Conservation (phyloP, 1,139 yeast genomes). For the Chernovozyma sophiae-reginae region DNA sequence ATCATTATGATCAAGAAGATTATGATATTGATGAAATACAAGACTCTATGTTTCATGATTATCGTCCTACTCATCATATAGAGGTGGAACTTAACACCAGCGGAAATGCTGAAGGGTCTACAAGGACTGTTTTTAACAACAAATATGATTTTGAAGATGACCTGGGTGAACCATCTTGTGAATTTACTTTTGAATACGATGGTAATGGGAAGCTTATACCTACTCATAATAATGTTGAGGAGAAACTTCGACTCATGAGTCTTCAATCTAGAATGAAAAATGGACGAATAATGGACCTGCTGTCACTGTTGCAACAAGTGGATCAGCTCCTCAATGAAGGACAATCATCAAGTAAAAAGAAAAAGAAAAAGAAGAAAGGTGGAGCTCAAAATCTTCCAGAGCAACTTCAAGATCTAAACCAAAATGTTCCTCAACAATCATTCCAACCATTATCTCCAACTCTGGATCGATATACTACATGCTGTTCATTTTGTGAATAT, state of each 20-base stretch:
- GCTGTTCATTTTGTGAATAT: slow-evolving; percentile 60
- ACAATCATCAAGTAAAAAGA: slow-evolving; percentile 6
- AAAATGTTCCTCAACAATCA: no score
- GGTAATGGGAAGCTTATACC: slow-evolving; percentile 42
- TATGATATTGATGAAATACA: slow-evolving; percentile 37
- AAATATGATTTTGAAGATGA: slow-evolving; percentile 13
- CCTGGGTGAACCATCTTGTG: slow-evolving; percentile 35
- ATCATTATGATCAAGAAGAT: slow-evolving; percentile 25
- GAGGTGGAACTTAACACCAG: slow-evolving; percentile 39
- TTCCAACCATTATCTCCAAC: no score
- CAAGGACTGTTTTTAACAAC: slow-evolving; percentile 12
- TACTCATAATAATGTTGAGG: slow-evolving; percentile 38
- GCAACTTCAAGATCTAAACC: no score
- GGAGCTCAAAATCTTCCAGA: not conserved
- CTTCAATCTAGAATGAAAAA: slow-evolving; percentile 12
- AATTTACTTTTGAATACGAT: slow-evolving; percentile 44
- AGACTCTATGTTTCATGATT: slow-evolving; percentile 23
- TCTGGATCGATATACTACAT: no score
- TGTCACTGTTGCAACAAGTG: slow-evolving; percentile 6
- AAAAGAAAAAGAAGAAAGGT: slow-evolving; percentile 8
- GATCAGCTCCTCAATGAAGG: slow-evolving; percentile 13
- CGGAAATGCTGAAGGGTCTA: slow-evolving; percentile 18
- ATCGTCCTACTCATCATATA: slow-evolving; percentile 35
- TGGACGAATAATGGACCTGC: slow-evolving; percentile 3
- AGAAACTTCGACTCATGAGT: slow-evolving; percentile 31